A percentile compares a stretch with the other conserved stretches of the same genome.
phyloP scores from a whole-genome alignment of 495 filamentous ascomycete genomes.

The Cercophora samala region DNA sequence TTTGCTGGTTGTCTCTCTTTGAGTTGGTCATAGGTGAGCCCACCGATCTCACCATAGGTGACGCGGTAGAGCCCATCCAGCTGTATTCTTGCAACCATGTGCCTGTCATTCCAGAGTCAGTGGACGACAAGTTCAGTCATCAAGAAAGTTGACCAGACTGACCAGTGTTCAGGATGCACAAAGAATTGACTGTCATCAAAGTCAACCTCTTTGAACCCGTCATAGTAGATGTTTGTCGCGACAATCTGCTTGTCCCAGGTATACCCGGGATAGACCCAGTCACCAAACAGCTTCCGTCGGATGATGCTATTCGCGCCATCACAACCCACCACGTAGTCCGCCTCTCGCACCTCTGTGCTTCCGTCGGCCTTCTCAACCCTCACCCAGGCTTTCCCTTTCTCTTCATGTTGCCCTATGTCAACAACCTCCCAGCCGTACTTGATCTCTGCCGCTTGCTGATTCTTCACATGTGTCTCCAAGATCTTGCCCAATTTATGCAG shows the following conservation, averaged over 20 bases:
- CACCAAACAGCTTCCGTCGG: slow-evolving; percentile 53
- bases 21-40: slow-evolving; percentile 53
- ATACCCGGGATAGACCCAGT: slow-evolving; percentile 51
- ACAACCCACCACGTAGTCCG: slow-evolving; percentile 53
- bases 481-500: slow-evolving; percentile 42
- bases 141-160: slow-evolving; percentile 21
- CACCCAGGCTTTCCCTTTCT: slow-evolving; percentile 40
- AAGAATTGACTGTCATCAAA: slow-evolving; percentile 59
- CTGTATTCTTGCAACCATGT: slow-evolving; percentile 59
- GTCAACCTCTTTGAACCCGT: slow-evolving; percentile 49
- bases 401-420: slow-evolving; percentile 40
- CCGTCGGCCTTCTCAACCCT: slow-evolving; percentile 37
- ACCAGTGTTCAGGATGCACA: slow-evolving; percentile 57
- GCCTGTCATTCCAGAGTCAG: background rate
- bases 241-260: slow-evolving; percentile 59
- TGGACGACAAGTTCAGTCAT: background rate
- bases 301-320: slow-evolving; percentile 59
- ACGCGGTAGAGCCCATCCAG: slow-evolving; percentile 58
- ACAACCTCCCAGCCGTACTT: slow-evolving; percentile 37
- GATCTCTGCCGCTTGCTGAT: slow-evolving; percentile 14
- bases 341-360: slow-evolving; percentile 17
- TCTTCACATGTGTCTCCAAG: slow-evolving; percentile 17
- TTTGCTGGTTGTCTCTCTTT: slow-evolving; percentile 50
- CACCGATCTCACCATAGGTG: slow-evolving; percentile 54
- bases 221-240: slow-evolving; percentile 62